These are phyloP conservation scores for Coelastrella sp. DNA, from an alignment of 139 green algal species.

Conservation along the genomic window DNA sequence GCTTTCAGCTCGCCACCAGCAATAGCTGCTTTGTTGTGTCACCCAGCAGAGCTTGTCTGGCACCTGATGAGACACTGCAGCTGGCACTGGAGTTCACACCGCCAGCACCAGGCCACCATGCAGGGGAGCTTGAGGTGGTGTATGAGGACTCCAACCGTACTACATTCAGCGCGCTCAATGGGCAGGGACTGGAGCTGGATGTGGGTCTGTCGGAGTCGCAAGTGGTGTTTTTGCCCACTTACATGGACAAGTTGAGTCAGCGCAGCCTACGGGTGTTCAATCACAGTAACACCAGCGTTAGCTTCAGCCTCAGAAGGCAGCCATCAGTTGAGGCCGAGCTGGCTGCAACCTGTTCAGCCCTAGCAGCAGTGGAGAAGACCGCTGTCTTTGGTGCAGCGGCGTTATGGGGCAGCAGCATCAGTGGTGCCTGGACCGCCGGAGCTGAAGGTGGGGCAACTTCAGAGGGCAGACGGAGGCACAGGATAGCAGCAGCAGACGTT, in stretches of 20 bases:
- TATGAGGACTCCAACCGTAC: slow-evolving; percentile 63
- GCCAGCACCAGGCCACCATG: slow-evolving; percentile 34
- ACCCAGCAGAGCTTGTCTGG: slow-evolving; percentile 67
- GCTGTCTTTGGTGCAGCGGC: not conserved
- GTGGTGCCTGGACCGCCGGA: too few species aligned
- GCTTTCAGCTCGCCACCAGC: slow-evolving; percentile 65
- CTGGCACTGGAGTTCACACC: slow-evolving; percentile 66
- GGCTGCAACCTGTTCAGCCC: not conserved
- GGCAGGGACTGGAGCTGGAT: slow-evolving; percentile 67
- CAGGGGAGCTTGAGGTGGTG: slow-evolving; percentile 70
- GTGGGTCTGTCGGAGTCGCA: slow-evolving; percentile 59
- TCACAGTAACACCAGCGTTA: slow-evolving; percentile 52
- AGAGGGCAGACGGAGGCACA: not conserved
- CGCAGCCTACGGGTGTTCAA: slow-evolving; percentile 74
- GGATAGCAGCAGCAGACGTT: slow-evolving; percentile 3
- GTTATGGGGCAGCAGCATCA: not conserved
- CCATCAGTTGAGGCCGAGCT: slow-evolving; percentile 28
- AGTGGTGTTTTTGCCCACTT: slow-evolving; percentile 72
- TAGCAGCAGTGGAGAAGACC: slow-evolving; percentile 8
- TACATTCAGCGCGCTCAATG: slow-evolving; percentile 58
- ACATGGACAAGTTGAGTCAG: slow-evolving; percentile 74
- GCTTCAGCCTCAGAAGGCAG: slow-evolving; percentile 61
- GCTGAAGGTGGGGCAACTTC: not conserved
- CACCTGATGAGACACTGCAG: slow-evolving; percentile 74
- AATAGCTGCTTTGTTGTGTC: slow-evolving; percentile 65